phyloP scores from a whole-genome alignment of 1,284 basidiomycete genomes.

The Xerocomus nothofagi region DNA sequence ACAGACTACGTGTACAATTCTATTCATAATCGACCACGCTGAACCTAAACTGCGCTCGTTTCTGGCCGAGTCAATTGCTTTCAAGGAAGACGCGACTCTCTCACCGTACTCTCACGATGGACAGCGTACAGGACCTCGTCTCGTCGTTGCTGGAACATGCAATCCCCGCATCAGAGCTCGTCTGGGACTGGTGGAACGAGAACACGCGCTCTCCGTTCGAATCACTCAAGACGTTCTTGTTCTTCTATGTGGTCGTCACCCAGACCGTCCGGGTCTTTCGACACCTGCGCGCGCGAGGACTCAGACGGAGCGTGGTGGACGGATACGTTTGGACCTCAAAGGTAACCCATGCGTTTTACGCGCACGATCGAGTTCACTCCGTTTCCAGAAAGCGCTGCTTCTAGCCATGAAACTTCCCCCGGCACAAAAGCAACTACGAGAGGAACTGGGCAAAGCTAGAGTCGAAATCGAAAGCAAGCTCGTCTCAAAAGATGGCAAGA shows the following conservation, averaged over 20 bases:
- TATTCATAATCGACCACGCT: too few relatives aligned
- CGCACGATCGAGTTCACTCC: background rate
- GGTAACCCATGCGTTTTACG: constrained; percentile 40
- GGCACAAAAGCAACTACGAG: constrained; percentile 63
- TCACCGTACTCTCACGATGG: constrained; percentile 8
- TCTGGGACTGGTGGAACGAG: constrained; percentile 19
- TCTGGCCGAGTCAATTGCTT: too few relatives aligned
- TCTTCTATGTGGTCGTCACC: constrained; percentile 60
- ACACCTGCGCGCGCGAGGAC: constrained; percentile 76
- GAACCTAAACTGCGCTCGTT: too few relatives aligned
- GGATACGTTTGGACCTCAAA: constrained; percentile 57
- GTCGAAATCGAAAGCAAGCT: constrained; percentile 69
- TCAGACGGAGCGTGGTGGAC: constrained; percentile 51
- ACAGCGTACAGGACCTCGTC: constrained; percentile 3
- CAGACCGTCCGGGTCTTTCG: constrained; percentile 55
- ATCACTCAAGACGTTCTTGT: constrained; percentile 57
- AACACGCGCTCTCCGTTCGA: constrained; percentile 37
- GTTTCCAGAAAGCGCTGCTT: constrained; percentile 49
- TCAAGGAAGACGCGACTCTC: too few relatives aligned
- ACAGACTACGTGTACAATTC: too few relatives aligned
- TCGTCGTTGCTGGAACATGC: constrained; percentile 13
- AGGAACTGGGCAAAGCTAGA: constrained; percentile 69
- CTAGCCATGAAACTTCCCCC: constrained; percentile 70
- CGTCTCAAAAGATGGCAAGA: constrained; percentile 57
- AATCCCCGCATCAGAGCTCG: constrained; percentile 1